A percentile compares a stretch with the other conserved stretches of the same genome.
phyloP scores from a whole-genome alignment of 257 asterid species.

The Echium plantagineum region DNA sequence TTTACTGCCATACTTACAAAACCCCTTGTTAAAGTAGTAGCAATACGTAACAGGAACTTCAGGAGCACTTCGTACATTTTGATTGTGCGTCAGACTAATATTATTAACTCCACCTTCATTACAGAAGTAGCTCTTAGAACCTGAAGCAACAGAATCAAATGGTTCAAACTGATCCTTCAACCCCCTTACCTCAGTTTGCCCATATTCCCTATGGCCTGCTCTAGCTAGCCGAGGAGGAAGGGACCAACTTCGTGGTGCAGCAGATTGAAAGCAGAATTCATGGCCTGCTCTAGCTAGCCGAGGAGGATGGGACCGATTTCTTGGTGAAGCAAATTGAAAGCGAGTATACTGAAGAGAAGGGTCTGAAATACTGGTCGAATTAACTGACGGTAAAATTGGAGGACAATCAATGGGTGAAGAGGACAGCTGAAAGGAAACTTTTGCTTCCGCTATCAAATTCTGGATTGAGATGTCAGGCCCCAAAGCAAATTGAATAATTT shows the following conservation, averaged over 20 bases:
- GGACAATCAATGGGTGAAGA: constrained; percentile 28
- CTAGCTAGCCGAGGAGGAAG: constrained; percentile 18
- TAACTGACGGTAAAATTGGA: constrained; percentile 52
- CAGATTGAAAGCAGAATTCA: constrained; percentile 24
- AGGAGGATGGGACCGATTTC: constrained; percentile 20
- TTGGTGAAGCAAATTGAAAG: constrained; percentile 27
- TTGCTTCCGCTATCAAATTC: constrained; percentile 38
- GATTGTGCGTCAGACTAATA: constrained; percentile 19
- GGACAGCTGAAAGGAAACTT: constrained; percentile 22
- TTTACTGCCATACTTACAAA: constrained; percentile 70
- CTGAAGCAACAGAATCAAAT: constrained; percentile 13
- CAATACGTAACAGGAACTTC: constrained; percentile 51
- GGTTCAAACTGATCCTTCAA: constrained; percentile 32
- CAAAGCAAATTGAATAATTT: constrained; percentile 70
- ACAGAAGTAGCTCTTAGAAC: constrained; percentile 24
- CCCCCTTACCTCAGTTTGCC: constrained; percentile 17
- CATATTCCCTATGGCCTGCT: constrained; percentile 35
- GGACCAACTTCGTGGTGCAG: constrained; percentile 25
- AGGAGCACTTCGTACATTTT: neutral
- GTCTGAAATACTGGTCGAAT: constrained; percentile 25
- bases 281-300: too few relatives aligned
- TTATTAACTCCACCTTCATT: constrained; percentile 31
- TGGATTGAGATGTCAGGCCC: constrained; percentile 59
- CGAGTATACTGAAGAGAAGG: constrained; percentile 25
- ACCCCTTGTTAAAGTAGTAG: constrained; percentile 67